Evolutionary conservation across 495 filamentous ascomycete species (phyloP).

Genomic region (Margaritispora aquatica): DNA sequence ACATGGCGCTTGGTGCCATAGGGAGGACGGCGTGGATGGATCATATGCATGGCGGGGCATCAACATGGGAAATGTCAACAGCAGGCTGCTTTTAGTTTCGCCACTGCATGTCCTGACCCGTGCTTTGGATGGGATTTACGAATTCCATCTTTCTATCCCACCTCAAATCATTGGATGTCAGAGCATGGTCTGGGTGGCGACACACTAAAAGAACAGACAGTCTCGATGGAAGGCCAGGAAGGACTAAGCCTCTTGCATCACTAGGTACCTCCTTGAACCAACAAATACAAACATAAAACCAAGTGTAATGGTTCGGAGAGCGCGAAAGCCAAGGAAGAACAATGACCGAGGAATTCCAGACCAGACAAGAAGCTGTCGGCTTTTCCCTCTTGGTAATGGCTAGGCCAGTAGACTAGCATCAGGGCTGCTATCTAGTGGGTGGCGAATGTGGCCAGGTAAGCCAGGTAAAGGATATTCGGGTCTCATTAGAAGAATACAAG

Average conservation of each 20-base stretch:
- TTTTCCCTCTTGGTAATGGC: neutral
- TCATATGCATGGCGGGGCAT: neutral
- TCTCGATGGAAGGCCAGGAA: no score
- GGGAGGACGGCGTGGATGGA: neutral
- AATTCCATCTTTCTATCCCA: conserved; percentile 14
- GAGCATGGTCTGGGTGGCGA: no score
- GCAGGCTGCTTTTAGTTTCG: conserved; percentile 2
- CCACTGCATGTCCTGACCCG: neutral
- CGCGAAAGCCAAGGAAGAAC: neutral
- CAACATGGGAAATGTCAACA: neutral
- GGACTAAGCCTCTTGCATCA: no score
- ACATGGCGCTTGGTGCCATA: neutral
- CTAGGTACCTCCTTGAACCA: no score
- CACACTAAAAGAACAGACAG: no score
- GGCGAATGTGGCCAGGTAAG: no score
- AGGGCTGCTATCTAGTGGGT: neutral
- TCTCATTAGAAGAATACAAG: no score
- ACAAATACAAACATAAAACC: no score
- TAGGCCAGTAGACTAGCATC: neutral
- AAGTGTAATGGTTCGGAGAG: neutral
- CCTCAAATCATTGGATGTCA: no score
- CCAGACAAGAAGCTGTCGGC: neutral
- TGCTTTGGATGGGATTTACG: conserved; percentile 2
- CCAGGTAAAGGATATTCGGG: no score
- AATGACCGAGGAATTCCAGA: neutral